Conservation (phyloP, 352 stramenopile species). For the Pythium coloratum region DNA sequence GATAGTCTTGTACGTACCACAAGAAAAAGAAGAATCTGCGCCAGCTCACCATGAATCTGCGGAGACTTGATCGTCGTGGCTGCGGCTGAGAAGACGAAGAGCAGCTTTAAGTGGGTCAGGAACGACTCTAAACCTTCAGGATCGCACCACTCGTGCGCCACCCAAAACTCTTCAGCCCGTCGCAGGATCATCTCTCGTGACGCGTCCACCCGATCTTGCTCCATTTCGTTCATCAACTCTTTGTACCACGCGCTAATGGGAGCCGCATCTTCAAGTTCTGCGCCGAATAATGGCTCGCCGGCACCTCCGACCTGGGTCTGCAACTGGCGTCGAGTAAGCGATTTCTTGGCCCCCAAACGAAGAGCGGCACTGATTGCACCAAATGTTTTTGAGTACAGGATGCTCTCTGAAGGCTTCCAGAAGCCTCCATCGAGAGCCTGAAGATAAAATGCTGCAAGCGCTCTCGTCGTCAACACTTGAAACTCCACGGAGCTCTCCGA, state of each 20-base stretch:
- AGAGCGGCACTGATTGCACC: background rate
- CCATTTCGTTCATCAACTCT: background rate
- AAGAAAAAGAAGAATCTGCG: slow-evolving; percentile 4
- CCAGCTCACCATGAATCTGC: background rate
- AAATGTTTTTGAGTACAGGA: background rate
- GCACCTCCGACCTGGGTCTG: background rate
- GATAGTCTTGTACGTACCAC: background rate
- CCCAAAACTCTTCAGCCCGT: background rate
- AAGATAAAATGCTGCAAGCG: slow-evolving; percentile 6
- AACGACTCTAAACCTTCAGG: background rate
- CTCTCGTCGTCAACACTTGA: background rate
- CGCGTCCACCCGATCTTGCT: background rate
- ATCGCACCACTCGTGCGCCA: background rate
- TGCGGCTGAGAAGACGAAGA: background rate
- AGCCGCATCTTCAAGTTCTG: background rate
- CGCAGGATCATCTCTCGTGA: background rate
- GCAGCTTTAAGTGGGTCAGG: background rate
- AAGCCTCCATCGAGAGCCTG: background rate
- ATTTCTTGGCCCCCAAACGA: background rate
- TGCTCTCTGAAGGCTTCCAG: background rate
- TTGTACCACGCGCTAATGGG: background rate
- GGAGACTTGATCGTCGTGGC: background rate
- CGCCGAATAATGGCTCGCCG: slow-evolving; percentile 2
- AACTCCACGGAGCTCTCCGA: background rate
- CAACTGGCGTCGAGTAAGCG: background rate